These are phyloP conservation scores for Chaetomium olivaceum DNA, from an alignment of 2,329 filamentous ascomycete genomes.

Conservation along the genomic window DNA sequence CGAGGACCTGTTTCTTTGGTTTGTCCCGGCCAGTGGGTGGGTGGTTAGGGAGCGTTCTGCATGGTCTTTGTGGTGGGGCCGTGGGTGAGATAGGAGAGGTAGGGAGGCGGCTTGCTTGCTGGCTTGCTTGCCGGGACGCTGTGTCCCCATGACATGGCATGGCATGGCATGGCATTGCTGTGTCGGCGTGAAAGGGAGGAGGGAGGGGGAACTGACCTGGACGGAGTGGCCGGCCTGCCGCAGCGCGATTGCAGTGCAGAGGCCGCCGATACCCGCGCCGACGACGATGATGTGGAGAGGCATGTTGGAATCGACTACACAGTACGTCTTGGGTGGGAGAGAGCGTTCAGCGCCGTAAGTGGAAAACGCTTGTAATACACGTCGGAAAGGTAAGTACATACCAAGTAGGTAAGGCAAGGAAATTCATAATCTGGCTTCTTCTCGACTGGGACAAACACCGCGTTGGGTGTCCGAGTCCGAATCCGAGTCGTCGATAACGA, in stretches of 20 bases:
- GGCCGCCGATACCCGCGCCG: background rate
- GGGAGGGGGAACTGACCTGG: no score
- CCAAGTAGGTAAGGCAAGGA: background rate
- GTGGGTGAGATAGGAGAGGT: background rate
- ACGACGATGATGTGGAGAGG: background rate
- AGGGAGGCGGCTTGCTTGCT: background rate
- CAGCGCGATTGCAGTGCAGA: background rate
- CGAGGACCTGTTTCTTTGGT: background rate
- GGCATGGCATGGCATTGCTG: background rate
- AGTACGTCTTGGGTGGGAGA: background rate
- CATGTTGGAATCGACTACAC: background rate
- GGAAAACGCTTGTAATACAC: background rate
- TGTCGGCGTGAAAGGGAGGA: no score
- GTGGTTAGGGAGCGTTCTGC: background rate
- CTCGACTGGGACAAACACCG: background rate
- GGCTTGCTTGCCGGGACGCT: background rate
- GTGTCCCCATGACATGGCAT: background rate
- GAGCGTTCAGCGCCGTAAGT: background rate
- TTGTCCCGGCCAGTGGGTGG: background rate
- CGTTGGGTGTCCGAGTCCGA: background rate
- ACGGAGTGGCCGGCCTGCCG: background rate
- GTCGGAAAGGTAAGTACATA: background rate
- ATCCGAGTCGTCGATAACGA: background rate
- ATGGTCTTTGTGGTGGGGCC: background rate
- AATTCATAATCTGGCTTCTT: background rate